Evolutionary conservation across 2,329 filamentous ascomycete genomes (phyloP).

Genomic region (Monilinia polystroma): DNA sequence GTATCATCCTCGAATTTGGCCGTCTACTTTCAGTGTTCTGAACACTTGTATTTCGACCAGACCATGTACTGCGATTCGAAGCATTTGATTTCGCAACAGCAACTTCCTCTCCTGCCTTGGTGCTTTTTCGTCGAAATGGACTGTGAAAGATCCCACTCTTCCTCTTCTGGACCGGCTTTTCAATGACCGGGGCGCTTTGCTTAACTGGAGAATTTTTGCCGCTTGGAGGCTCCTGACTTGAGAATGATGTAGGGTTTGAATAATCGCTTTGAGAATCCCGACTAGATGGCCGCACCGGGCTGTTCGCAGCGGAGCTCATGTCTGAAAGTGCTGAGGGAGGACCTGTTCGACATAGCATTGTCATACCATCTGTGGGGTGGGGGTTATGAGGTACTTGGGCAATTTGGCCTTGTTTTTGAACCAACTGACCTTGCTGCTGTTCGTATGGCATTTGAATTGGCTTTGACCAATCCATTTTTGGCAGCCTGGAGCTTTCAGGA

Average conservation of each 20-base stretch:
- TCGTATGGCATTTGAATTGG: conserved; percentile 24
- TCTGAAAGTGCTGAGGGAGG: conserved; percentile 67
- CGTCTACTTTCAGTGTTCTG: conserved; percentile 40
- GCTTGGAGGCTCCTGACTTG: conserved; percentile 77
- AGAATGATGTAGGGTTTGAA: conserved; percentile 84
- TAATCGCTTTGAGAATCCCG: conserved; percentile 88
- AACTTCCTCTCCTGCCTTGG: conserved; percentile 66
- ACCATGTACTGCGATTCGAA: conserved; percentile 61
- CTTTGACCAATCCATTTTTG: conserved; percentile 24
- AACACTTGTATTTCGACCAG: conserved; percentile 34
- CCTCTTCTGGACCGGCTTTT: conserved; percentile 67
- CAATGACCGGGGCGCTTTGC: conserved; percentile 46
- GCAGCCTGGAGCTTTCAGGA: conserved; percentile 23
- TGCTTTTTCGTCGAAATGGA: conserved; percentile 90
- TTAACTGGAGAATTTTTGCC: conserved; percentile 74
- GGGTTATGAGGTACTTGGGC: conserved; percentile 82
- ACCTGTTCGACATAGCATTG: conserved; percentile 85
- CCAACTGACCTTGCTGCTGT: conserved; percentile 29
- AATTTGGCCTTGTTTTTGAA: conserved; percentile 53
- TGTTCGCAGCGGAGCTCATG: conserved; percentile 60
- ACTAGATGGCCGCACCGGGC: conserved; percentile 73
- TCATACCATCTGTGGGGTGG: conserved; percentile 94
- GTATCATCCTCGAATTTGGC: conserved; percentile 42
- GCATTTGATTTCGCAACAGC: conserved; percentile 35
- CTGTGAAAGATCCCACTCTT: conserved; percentile 89